Conservation (phyloP, 1,284 basidiomycete genomes). For the Apiotrichum mycotoxinovorans region DNA sequence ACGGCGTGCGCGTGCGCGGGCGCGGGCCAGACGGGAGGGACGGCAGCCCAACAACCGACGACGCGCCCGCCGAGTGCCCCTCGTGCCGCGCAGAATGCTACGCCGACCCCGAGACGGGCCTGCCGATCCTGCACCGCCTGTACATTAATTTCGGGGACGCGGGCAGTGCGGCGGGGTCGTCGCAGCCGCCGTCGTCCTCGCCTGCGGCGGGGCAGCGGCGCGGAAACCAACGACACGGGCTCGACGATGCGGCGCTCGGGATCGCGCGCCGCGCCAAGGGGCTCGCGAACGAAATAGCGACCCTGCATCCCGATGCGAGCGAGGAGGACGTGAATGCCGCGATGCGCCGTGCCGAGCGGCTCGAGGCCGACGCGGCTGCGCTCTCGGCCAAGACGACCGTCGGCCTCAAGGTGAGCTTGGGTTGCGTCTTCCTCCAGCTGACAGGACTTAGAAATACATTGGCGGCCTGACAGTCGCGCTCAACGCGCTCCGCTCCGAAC, state of each 20-base stretch:
- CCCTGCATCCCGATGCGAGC: constrained; percentile 17
- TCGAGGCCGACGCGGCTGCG: constrained; percentile 19
- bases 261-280: constrained; percentile 33
- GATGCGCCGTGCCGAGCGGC: constrained; percentile 17
- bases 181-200: neutral
- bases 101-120: constrained; percentile 34
- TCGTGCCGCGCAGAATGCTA: constrained; percentile 37
- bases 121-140: constrained; percentile 33
- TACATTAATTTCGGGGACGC: constrained; percentile 34
- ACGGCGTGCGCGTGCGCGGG: constrained; percentile 11
- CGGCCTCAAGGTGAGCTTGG: constrained; percentile 30
- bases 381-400: constrained; percentile 26
- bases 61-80: constrained; percentile 39
- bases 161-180: neutral
- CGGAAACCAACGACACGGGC: neutral
- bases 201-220: neutral
- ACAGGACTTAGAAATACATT: constrained; percentile 30
- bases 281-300: constrained; percentile 25
- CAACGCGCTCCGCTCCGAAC: constrained; percentile 22
- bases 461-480: constrained; percentile 29
- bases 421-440: constrained; percentile 2
- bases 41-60: constrained; percentile 19
- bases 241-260: constrained; percentile 27
- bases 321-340: constrained; percentile 27
- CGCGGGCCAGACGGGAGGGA: too few species aligned